phyloP scores from a whole-genome alignment of 805 yeast species.

The Lachancea lanzarotensis region DNA sequence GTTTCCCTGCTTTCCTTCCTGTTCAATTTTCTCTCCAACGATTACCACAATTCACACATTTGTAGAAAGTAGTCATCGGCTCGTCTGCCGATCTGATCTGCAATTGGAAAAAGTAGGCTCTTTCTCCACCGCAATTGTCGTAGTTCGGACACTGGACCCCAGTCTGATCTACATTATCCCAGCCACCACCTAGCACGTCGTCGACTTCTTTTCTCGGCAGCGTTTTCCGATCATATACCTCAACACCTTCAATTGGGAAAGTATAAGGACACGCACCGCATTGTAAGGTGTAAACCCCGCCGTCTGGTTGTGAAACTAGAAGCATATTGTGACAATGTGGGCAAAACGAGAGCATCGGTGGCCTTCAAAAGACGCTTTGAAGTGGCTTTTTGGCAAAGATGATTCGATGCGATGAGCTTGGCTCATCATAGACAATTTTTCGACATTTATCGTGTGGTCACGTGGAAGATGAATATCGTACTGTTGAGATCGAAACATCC shows the following conservation, averaged over 20 bases:
- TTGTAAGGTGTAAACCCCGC: slow-evolving; percentile 59
- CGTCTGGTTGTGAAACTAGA: slow-evolving; percentile 53
- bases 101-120: slow-evolving; percentile 93
- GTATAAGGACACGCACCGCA: slow-evolving; percentile 96
- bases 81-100: slow-evolving; percentile 98
- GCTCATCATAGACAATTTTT: too few species aligned
- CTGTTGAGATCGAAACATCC: too few species aligned
- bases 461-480: too few species aligned
- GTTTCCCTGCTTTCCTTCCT: neutral
- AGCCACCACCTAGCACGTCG: slow-evolving; percentile 95
- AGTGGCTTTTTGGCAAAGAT: too few species aligned
- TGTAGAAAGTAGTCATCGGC: slow-evolving; percentile 97
- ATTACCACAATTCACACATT: slow-evolving; percentile 86
- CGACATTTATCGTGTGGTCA: too few species aligned
- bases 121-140: slow-evolving; percentile 76
- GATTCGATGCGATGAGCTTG: neutral
- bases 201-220: slow-evolving; percentile 87
- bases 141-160: slow-evolving; percentile 80
- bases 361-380: too few species aligned
- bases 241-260: slow-evolving; percentile 78
- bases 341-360: slow-evolving; percentile 80
- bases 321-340: slow-evolving; percentile 93
- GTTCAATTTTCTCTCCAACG: slow-evolving; percentile 92
- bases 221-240: slow-evolving; percentile 76
- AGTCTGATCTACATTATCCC: slow-evolving; percentile 99